Percentiles rank a stretch among this genome's conserved stretches.
phyloP scores from a whole-genome alignment of 192 early-diverging fungal species.

The Pecoramyces ruminantium region DNA sequence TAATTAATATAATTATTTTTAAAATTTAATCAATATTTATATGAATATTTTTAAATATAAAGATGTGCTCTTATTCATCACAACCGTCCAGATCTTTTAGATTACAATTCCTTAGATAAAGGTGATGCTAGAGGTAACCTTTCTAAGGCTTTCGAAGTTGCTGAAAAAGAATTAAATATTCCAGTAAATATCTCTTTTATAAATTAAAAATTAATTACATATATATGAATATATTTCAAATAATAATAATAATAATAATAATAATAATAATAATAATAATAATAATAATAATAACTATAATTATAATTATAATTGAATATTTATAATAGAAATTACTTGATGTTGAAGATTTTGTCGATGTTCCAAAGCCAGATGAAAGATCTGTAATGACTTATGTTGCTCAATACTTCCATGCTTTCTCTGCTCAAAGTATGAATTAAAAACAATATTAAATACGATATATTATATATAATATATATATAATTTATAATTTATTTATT shows the following conservation, averaged over 20 bases:
- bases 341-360: conserved; percentile 91
- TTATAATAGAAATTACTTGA: conserved; percentile 55
- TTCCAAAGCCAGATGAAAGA: conserved; percentile 77
- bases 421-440: conserved; percentile 40
- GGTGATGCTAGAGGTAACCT: conserved; percentile 44
- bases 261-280: no score
- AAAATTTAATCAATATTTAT: no score
- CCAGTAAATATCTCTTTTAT: conserved; percentile 22
- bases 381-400: conserved; percentile 98
- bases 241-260: no score
- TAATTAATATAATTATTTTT: no score
- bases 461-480: no score
- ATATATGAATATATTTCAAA: no score
- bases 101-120: conserved; percentile 76
- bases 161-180: conserved; percentile 71
- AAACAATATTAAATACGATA: no score
- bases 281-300: no score
- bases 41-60: no score
- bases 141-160: conserved; percentile 87
- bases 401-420: conserved; percentile 96
- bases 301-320: not conserved
- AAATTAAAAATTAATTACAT: no score
- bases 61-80: conserved; percentile 91
- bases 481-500: no score
- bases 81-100: conserved; percentile 85